These are phyloP conservation scores for Termitomyces sp. DNA, from an alignment of 768 basidiomycete species.

Conservation along the genomic window DNA sequence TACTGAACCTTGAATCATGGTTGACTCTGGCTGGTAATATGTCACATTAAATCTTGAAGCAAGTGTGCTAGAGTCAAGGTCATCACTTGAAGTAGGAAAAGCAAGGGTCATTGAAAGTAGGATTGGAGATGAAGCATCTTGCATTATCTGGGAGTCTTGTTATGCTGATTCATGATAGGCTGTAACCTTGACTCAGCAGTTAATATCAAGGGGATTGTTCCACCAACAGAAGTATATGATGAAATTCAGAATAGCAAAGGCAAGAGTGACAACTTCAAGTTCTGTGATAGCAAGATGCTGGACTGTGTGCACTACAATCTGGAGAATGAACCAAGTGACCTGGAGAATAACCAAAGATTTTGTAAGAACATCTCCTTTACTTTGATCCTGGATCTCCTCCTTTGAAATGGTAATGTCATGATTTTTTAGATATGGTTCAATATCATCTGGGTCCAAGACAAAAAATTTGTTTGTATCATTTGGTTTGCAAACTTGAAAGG, in stretches of 20 bases:
- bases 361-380: conserved; percentile 20
- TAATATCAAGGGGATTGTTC: conserved; percentile 27
- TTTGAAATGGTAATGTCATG: conserved; percentile 3
- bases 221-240: conserved; percentile 28
- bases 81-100: not conserved
- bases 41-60: not conserved
- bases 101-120: not conserved
- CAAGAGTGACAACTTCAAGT: conserved; percentile 25
- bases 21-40: not conserved
- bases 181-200: not conserved
- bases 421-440: not conserved
- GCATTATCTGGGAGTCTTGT: not conserved
- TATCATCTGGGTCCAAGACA: too few species aligned
- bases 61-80: not conserved
- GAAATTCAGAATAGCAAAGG: conserved; percentile 18
- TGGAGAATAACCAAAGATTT: conserved; percentile 21
- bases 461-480: too few species aligned
- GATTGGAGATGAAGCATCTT: not conserved
- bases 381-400: conserved; percentile 20
- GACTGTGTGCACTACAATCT: conserved; percentile 19
- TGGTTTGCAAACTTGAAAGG: conserved; percentile 13
- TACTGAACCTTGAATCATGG: not conserved
- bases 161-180: not conserved
- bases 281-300: too few species aligned
- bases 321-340: conserved; percentile 24